phyloP scores from a whole-genome alignment of 345 rosid species.

The Pelargonium nanum region DNA sequence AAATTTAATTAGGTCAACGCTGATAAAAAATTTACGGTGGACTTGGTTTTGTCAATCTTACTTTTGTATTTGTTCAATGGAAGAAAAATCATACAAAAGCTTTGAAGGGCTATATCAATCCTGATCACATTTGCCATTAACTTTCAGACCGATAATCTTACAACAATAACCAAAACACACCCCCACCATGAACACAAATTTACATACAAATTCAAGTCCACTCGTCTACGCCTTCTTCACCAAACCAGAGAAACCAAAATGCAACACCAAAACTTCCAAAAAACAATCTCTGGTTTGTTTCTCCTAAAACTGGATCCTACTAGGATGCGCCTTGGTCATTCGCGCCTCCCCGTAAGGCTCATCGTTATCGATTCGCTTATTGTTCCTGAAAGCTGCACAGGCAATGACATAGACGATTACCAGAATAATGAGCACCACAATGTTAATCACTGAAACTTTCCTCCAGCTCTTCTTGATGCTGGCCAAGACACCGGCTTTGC shows the following conservation, averaged over 20 bases:
- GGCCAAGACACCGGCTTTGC: constrained; percentile 89
- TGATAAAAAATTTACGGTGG: too few relatives aligned
- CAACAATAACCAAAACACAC: too few relatives aligned
- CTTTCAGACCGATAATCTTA: too few relatives aligned
- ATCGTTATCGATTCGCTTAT: constrained; percentile 66
- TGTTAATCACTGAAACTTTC: constrained; percentile 79
- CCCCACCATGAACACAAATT: background rate
- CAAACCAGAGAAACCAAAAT: background rate
- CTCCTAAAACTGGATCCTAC: constrained; percentile 39
- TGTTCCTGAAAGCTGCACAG: constrained; percentile 69
- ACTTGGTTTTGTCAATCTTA: too few relatives aligned
- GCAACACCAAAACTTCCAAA: background rate
- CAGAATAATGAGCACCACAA: constrained; percentile 61
- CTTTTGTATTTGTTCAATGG: too few relatives aligned
- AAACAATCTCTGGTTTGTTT: too few relatives aligned
- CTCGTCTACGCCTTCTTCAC: background rate
- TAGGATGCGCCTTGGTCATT: constrained; percentile 72
- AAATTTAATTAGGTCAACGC: too few relatives aligned
- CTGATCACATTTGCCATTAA: too few relatives aligned
- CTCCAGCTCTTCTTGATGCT: constrained; percentile 91
- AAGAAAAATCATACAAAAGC: too few relatives aligned
- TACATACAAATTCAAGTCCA: background rate
- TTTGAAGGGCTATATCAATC: too few relatives aligned
- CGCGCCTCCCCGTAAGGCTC: constrained; percentile 67
- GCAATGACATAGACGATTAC: constrained; percentile 65